A percentile compares a stretch with the other conserved stretches of the same genome.
phyloP scores from a whole-genome alignment of 371 early-diverging fungal genomes.

The Mucor racemosus region DNA sequence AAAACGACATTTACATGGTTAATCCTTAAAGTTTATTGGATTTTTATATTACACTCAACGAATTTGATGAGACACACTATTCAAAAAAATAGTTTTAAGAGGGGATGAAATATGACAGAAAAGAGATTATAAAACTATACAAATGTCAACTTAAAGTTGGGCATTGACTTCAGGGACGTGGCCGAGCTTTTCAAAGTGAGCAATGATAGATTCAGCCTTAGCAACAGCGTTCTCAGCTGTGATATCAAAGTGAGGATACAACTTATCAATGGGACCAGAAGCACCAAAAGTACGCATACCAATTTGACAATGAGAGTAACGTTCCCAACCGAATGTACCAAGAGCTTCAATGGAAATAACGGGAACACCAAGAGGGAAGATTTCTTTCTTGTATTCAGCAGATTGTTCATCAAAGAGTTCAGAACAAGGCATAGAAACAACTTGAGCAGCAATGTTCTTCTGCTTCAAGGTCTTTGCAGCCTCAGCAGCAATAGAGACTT shows the following conservation, averaged over 20 bases:
- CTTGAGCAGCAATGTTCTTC: constrained; percentile 67
- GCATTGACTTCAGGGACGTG: constrained; percentile 40
- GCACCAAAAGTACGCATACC: constrained; percentile 96
- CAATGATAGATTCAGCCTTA: constrained; percentile 31
- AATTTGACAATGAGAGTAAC: constrained; percentile 89
- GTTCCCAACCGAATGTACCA: constrained; percentile 93
- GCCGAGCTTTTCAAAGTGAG: constrained; percentile 34
- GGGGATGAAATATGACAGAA: neutral
- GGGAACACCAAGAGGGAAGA: constrained; percentile 83
- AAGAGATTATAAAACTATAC: neutral
- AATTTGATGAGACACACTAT: neutral
- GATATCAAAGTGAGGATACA: constrained; percentile 35
- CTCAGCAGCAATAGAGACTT: constrained; percentile 89
- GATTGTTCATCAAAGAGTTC: constrained; percentile 95
- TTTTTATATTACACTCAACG: constrained; percentile 2
- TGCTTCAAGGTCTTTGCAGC: constrained; percentile 74
- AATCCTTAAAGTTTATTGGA: neutral
- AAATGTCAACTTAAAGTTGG: constrained; percentile 27
- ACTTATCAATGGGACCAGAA: constrained; percentile 58
- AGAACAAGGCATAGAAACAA: constrained; percentile 97
- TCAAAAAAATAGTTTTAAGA: neutral
- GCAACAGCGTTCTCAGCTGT: constrained; percentile 33
- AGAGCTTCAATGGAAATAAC: constrained; percentile 93
- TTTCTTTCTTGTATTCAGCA: constrained; percentile 81
- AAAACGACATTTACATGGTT: neutral